phyloP scores from a whole-genome alignment of 2,329 filamentous ascomycete species.

The Colletotrichum aenigma region DNA sequence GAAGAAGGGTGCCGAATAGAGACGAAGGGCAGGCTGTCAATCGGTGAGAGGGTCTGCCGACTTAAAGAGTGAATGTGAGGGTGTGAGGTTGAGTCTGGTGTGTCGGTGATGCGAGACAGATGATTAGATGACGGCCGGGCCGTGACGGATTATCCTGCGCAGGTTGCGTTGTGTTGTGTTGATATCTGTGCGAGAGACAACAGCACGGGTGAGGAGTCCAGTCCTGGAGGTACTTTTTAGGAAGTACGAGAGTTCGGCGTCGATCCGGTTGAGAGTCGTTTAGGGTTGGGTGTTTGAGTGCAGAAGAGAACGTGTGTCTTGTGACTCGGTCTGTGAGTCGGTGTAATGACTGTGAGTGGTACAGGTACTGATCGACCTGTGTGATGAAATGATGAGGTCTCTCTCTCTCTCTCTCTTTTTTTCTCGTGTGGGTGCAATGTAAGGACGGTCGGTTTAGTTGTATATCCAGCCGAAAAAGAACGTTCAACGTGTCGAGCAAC shows the following conservation, averaged over 20 bases:
- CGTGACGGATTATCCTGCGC: constrained; percentile 1
- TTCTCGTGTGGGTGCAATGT: neutral
- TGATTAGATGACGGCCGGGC: constrained; percentile 1
- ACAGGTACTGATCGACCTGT: neutral
- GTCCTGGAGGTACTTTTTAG: constrained; percentile 5
- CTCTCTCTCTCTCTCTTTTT: neutral
- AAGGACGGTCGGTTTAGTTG: neutral
- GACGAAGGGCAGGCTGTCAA: neutral
- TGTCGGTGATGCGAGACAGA: neutral
- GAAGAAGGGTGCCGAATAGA: neutral
- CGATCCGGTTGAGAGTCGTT: neutral
- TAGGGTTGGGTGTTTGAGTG: neutral
- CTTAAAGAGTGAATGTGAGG: neutral
- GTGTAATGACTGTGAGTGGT: constrained; percentile 18
- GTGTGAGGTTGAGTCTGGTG: neutral
- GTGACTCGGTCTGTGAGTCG: neutral
- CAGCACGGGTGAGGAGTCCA: constrained; percentile 20
- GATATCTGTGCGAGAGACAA: neutral
- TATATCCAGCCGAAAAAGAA: constrained; percentile 12
- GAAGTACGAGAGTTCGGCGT: neutral
- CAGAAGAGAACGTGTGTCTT: neutral
- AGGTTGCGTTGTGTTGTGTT: neutral
- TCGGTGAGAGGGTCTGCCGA: neutral
- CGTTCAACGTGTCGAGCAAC: constrained; percentile 17
- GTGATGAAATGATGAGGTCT: neutral